Evolutionary conservation across 208 protist species (phyloP).

Genomic region (Polymyxa betae): DNA sequence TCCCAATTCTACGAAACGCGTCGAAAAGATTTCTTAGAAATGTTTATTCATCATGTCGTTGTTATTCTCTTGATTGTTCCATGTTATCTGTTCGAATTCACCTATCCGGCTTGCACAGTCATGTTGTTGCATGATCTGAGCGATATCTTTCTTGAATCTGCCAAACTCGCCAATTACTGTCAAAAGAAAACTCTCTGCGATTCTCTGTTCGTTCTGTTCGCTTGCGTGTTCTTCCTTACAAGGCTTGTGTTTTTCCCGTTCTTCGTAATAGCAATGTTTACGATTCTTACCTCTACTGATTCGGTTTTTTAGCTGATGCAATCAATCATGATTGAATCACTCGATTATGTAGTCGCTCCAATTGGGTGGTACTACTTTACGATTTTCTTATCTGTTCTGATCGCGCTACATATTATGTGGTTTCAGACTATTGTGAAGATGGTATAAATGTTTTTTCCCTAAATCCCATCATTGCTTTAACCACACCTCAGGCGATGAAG

Average conservation of each 20-base stretch:
- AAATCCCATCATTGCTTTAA: not conserved
- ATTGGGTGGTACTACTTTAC: not conserved
- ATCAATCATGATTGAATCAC: conserved; percentile 10
- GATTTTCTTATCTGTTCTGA: not conserved
- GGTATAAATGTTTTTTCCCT: not conserved
- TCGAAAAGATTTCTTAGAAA: conserved; percentile 27
- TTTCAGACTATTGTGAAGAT: not conserved
- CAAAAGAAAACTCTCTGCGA: not conserved
- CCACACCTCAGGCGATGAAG: not conserved
- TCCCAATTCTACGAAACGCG: conserved; percentile 33
- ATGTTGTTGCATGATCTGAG: conserved; percentile 24
- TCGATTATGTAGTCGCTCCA: conserved; percentile 26
- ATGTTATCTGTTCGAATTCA: not conserved
- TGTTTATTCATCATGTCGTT: conserved; percentile 48
- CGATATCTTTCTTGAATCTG: conserved; percentile 40
- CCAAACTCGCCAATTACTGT: conserved; percentile 16
- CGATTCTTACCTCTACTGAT: not conserved
- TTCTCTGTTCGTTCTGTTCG: not conserved
- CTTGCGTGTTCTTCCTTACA: conserved; percentile 13
- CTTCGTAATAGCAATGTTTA: not conserved
- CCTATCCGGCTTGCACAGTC: not conserved
- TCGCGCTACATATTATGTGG: conserved; percentile 6
- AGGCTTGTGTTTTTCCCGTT: not conserved
- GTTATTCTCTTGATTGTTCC: not conserved
- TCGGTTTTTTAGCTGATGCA: not conserved